Evolutionary conservation across 208 protist species (phyloP).

Genomic region (Wallacemonas sp.): DNA sequence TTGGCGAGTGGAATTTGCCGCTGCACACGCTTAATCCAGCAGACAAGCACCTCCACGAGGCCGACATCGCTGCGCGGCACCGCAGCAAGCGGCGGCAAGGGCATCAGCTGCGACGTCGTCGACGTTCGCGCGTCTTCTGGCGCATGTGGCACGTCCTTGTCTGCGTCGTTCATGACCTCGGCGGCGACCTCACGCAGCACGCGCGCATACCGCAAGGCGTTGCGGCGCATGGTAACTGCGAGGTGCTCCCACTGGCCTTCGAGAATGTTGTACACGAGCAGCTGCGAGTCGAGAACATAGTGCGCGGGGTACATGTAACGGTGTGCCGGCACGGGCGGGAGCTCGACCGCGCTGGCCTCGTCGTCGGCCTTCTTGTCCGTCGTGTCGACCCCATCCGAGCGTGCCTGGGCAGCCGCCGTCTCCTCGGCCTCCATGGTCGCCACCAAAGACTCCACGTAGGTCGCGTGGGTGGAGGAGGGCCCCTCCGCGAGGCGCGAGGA

Average conservation of each 20-base stretch:
- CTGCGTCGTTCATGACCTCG: background rate
- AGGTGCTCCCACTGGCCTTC: conserved; percentile 44
- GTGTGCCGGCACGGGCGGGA: conserved; percentile 10
- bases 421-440: conserved; percentile 26
- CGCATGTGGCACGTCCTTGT: background rate
- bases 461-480: conserved; percentile 15
- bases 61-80: background rate
- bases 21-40: conserved; percentile 58
- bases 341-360: background rate
- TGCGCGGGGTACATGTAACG: conserved; percentile 39
- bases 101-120: background rate
- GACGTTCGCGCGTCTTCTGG: background rate
- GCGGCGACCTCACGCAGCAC: conserved; percentile 3
- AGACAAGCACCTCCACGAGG: conserved; percentile 50
- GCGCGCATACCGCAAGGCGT: background rate
- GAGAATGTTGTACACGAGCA: conserved; percentile 51
- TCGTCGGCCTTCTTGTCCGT: conserved; percentile 6
- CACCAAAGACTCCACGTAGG: background rate
- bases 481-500: conserved; percentile 29
- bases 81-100: background rate
- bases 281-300: conserved; percentile 54
- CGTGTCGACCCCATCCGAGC: background rate
- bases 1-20: conserved; percentile 36
- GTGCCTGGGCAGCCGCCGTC: background rate
- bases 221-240: background rate